A percentile compares a stretch with the other conserved stretches of the same genome.
These are phyloP conservation scores for Hirsutella rhossiliensis DNA, from an alignment of 2,329 filamentous ascomycete species.

Conservation along the genomic window DNA sequence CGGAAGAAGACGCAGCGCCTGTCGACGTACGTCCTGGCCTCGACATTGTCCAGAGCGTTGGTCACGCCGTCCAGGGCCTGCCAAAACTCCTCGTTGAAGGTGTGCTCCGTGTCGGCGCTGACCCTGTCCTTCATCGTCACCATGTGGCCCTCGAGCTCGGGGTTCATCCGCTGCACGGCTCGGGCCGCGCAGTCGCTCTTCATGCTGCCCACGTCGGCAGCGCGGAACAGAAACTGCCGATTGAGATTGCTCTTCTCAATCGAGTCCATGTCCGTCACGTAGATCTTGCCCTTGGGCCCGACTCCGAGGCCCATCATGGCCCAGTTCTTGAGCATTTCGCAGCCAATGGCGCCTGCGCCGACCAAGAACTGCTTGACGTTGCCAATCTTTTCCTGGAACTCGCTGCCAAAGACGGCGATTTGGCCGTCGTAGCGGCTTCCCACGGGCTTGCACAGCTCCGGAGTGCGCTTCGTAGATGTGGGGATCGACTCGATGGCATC, in stretches of 20 bases:
- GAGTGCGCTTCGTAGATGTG: conserved; percentile 58
- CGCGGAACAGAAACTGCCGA: conserved; percentile 88
- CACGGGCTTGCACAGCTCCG: conserved; percentile 77
- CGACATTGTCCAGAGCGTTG: conserved; percentile 94
- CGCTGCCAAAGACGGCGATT: conserved; percentile 87
- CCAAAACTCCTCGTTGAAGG: conserved; percentile 96
- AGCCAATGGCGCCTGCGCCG: conserved; percentile 92
- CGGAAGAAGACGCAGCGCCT: conserved; percentile 96
- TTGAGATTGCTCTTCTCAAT: conserved; percentile 99
- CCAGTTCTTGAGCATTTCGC: conserved; percentile 99
- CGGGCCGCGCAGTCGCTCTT: conserved; percentile 91
- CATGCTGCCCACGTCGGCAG: conserved; percentile 85
- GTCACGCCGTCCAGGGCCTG: conserved; percentile 77
- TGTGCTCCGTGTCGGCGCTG: conserved; percentile 78
- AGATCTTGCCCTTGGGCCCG: conserved; percentile 80
- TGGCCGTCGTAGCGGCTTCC: conserved; percentile 91
- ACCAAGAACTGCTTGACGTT: conserved; percentile 91
- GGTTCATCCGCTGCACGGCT: conserved; percentile 93
- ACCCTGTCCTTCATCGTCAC: conserved; percentile 79
- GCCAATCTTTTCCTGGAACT: conserved; percentile 87
- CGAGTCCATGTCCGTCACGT: conserved; percentile 92
- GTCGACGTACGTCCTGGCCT: conserved; percentile 93
- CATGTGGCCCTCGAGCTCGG: conserved; percentile 79
- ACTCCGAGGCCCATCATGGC: conserved; percentile 94
- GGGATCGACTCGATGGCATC: conserved; percentile 96